Evolutionary conservation across 23 red algal species (phyloP).

Genomic region (Cyanidioschyzon merolae): DNA sequence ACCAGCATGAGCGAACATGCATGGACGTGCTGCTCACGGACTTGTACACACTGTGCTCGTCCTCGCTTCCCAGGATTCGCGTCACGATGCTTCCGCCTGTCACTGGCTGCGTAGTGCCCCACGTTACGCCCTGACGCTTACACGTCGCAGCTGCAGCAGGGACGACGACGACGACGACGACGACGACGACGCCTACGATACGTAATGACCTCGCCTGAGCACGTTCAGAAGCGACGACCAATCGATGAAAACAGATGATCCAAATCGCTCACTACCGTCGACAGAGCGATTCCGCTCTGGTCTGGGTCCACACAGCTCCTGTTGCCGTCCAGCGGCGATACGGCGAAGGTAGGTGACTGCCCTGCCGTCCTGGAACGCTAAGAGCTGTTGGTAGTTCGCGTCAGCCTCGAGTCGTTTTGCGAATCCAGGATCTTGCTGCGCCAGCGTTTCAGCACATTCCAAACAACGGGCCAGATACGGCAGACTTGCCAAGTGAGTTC

Average conservation of each 20-base stretch:
- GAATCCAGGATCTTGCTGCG: neutral
- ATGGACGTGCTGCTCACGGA: no score
- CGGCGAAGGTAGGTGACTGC: neutral
- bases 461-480: neutral
- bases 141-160: no score
- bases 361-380: neutral
- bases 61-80: no score
- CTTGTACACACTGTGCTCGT: no score
- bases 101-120: no score
- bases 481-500: neutral
- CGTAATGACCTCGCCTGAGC: neutral
- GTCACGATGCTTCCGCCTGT: no score
- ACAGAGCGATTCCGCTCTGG: neutral
- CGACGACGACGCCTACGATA: no score
- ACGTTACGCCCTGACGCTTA: no score
- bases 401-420: neutral
- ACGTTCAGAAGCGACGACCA: conserved; percentile 3
- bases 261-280: neutral
- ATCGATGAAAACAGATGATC: conserved; percentile 4
- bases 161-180: no score
- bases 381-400: neutral
- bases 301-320: neutral
- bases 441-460: neutral
- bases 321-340: neutral
- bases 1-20: no score